Evolutionary conservation across 768 basidiomycete genomes (phyloP), one percentile per base, ranked within the genome.

Genomic region (Boletus coccyginus): DNA sequence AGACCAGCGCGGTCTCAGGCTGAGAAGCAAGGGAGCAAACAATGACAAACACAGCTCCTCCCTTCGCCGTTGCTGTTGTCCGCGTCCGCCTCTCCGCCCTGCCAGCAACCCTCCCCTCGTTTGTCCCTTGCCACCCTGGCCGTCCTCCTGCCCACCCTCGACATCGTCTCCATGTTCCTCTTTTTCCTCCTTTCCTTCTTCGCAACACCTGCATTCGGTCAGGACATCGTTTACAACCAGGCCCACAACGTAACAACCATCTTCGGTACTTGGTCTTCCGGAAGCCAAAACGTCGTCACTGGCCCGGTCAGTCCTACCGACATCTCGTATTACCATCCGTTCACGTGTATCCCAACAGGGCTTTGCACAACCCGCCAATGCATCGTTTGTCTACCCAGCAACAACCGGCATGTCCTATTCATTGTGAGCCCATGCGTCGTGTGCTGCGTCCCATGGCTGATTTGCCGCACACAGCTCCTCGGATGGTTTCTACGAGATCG

Each of bases 391-490:
- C 35, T 96, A 95, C 70, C 96, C 97, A 5, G 68, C 69, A 53
- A 94, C 84, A 19, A 92, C 94, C 1, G 97, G 97, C 32, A 80
- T 97, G 7, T 87, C 89, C 6, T 92, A 82, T 69, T 90, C 94
- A 32, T 96, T 98, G 93, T 96, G 66, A 70, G 93, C 50, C 19
- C 5, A 6, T 36, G 7, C 7, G 2, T 39, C 17, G 32, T 17
- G 17, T 32, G 14, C 6, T 7, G 12, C 7, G 2, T 11, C 5
- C 2, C 17, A 19, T 3, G 31, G 31, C 58, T 67, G 38, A 69
- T 21, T 40, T 7, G 11, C 8, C 13, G 6, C 7, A 5, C 9
- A 12, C 35, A 93, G 91, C 75, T 81, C 90, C 50, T 69, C 74
- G 38, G 84, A 88, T 56, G 86, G 87, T 12, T 90, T 75, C 76